phyloP scores from a whole-genome alignment of 1,284 basidiomycete genomes.

The Laetiporus sulphureus region DNA sequence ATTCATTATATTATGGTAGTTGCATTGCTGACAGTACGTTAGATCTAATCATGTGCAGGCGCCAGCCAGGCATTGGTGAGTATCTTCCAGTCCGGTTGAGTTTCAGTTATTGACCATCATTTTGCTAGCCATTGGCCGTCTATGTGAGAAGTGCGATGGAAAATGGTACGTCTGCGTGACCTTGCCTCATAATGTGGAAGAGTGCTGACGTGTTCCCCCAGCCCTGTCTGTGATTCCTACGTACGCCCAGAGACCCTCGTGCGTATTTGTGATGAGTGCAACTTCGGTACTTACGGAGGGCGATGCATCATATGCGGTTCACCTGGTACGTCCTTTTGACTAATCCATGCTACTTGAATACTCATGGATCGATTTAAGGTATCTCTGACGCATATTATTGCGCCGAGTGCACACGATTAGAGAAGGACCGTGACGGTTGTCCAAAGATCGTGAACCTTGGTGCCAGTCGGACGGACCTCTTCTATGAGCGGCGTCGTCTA shows the following conservation, averaged over 20 bases:
- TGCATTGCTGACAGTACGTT: conserved; percentile 7
- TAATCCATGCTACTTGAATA: background rate
- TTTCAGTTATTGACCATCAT: background rate
- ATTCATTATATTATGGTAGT: background rate
- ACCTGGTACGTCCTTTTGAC: conserved; percentile 54
- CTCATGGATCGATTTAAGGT: conserved; percentile 40
- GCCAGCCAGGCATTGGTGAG: conserved; percentile 92
- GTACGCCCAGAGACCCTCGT: conserved; percentile 97
- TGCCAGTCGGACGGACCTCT: conserved; percentile 82
- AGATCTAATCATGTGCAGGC: conserved; percentile 96
- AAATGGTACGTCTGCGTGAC: conserved; percentile 72
- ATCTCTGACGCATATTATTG: conserved; percentile 98
- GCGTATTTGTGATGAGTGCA: conserved; percentile 98
- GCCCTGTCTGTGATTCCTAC: conserved; percentile 99
- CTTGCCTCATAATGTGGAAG: background rate
- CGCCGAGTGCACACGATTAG: conserved; percentile 91
- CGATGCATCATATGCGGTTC: conserved; percentile 96
- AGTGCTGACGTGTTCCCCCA: conserved; percentile 26
- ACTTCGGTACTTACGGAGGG: conserved; percentile 96
- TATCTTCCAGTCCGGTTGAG: conserved; percentile 10
- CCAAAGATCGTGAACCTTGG: conserved; percentile 98
- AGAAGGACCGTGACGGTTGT: conserved; percentile 98
- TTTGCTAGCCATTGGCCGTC: conserved; percentile 80
- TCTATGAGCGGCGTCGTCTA: conserved; percentile 80
- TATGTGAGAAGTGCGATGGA: conserved; percentile 99